Conservation (phyloP, 2,329 filamentous ascomycete genomes). For the Ophidiomyces ophidiicola region DNA sequence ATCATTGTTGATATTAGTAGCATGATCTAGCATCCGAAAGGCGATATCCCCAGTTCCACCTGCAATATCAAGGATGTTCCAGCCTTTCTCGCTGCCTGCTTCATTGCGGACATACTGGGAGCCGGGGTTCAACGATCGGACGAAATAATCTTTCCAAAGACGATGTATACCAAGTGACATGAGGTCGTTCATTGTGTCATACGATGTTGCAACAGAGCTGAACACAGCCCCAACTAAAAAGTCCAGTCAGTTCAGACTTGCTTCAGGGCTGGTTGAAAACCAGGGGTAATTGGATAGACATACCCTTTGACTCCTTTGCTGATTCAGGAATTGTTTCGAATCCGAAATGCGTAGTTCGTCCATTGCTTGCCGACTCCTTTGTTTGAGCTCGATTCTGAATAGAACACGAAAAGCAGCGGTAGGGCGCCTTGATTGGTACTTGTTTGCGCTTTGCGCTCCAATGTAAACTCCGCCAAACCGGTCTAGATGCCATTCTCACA, state of each 20-base stretch:
- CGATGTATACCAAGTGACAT: constrained; percentile 98
- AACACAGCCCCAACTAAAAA: constrained; percentile 70
- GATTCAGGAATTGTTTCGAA: constrained; percentile 73
- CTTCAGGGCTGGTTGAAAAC: background rate
- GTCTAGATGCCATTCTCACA: constrained; percentile 18
- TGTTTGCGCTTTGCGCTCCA: constrained; percentile 24
- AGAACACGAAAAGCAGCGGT: constrained; percentile 43
- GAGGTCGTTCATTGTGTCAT: constrained; percentile 97
- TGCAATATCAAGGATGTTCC: constrained; percentile 84
- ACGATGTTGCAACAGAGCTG: constrained; percentile 83
- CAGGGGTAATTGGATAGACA: constrained; percentile 1
- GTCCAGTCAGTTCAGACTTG: constrained; percentile 6
- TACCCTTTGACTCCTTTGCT: constrained; percentile 60
- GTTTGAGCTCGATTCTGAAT: constrained; percentile 28
- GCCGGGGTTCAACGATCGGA: constrained; percentile 79
- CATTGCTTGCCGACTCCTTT: constrained; percentile 30
- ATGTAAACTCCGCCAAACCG: constrained; percentile 28
- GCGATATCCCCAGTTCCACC: constrained; percentile 97
- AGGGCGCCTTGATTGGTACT: constrained; percentile 23
- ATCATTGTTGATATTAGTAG: constrained; percentile 68
- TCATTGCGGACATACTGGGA: constrained; percentile 32
- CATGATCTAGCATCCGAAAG: constrained; percentile 86
- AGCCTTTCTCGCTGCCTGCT: constrained; percentile 34
- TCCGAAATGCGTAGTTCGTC: constrained; percentile 74
- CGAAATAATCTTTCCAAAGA: constrained; percentile 95